Evolutionary conservation across 75 land plant species (phyloP).

Genomic region (Picea glauca): DNA sequence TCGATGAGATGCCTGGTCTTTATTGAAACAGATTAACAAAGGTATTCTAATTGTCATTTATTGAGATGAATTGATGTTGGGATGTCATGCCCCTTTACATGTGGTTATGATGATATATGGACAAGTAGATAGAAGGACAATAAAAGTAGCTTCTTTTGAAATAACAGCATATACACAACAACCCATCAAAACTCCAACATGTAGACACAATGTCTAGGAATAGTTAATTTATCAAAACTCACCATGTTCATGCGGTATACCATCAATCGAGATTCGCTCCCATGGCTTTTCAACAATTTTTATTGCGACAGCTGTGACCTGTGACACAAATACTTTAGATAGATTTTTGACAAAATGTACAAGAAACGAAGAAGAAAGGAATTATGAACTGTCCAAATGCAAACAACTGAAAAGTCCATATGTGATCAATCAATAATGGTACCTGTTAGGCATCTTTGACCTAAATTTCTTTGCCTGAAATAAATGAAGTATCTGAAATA

Average conservation of each 20-base stretch:
- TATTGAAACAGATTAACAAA: no score
- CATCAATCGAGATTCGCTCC: constrained; percentile 68
- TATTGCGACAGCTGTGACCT: constrained; percentile 70
- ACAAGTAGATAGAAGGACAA: no score
- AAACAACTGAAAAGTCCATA: not conserved
- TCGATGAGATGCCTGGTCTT: no score
- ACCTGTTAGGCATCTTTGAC: not conserved
- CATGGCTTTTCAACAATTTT: constrained; percentile 85
- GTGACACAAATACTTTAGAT: not conserved
- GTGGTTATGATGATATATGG: no score
- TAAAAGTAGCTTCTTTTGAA: no score
- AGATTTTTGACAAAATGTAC: not conserved
- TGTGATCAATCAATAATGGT: not conserved
- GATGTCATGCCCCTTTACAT: no score
- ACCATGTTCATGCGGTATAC: constrained; percentile 90
- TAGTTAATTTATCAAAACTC: constrained; percentile 10
- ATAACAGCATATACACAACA: no score
- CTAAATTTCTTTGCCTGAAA: not conserved
- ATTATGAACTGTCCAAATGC: not conserved
- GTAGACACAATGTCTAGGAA: no score
- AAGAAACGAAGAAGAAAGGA: not conserved
- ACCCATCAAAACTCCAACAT: no score
- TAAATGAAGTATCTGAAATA: not conserved
- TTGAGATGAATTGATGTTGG: no score
- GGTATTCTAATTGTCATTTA: no score